A percentile compares a stretch with the other conserved stretches of the same genome.
Evolutionary conservation across 306 rosid genomes (phyloP).

Genomic region (Prosopis cineraria): DNA sequence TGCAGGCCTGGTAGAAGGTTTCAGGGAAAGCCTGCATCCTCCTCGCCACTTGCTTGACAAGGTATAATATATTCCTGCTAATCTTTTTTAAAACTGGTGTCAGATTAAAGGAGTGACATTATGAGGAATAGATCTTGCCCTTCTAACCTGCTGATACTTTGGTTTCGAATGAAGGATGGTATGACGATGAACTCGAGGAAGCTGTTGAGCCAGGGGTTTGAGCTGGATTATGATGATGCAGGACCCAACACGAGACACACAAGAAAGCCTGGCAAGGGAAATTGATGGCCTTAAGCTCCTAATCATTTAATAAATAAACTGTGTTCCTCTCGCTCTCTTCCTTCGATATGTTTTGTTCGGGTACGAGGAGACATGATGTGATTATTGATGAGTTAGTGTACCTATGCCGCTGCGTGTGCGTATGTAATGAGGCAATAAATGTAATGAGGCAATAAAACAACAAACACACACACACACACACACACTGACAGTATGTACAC

Average conservation of each 20-base stretch:
- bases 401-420: neutral
- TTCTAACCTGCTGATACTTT: neutral
- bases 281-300: conserved; percentile 31
- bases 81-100: neutral
- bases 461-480: no score
- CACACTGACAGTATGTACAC: conserved; percentile 22
- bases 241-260: conserved; percentile 65
- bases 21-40: conserved; percentile 50
- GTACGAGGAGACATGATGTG: conserved; percentile 41
- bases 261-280: conserved; percentile 74
- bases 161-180: conserved; percentile 46
- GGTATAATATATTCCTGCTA: conserved; percentile 40
- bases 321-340: conserved; percentile 2
- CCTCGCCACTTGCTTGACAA: conserved; percentile 40
- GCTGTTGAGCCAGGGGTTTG: conserved; percentile 44
- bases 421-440: conserved; percentile 37
- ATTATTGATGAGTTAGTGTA: conserved; percentile 40
- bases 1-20: conserved; percentile 56
- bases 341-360: conserved; percentile 44
- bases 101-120: conserved; percentile 24
- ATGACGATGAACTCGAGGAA: conserved; percentile 50
- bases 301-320: conserved; percentile 19
- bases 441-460: no score
- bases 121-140: neutral
- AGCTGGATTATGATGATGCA: conserved; percentile 74